Conservation (phyloP, 2,329 filamentous ascomycete genomes). For the Byssothecium circinans region DNA sequence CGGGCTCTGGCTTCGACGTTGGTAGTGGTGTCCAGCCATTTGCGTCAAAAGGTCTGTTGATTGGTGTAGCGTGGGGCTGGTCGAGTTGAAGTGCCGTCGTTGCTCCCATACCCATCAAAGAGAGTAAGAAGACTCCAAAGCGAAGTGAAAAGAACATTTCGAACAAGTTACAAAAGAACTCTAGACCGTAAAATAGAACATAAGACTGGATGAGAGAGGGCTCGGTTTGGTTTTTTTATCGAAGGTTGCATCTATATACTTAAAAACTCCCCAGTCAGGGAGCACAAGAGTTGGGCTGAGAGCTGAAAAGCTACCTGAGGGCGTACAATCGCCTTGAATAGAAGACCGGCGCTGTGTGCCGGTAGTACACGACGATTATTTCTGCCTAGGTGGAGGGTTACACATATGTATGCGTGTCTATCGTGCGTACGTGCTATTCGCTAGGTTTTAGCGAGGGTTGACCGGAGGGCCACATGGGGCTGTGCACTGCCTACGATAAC, state of each 20-base stretch:
- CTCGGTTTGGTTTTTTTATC: not conserved
- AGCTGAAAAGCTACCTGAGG: slow-evolving; percentile 1
- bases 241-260: not conserved
- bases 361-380: not conserved
- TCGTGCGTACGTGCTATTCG: not conserved
- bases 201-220: too few relatives aligned
- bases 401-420: not conserved
- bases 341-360: not conserved
- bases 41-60: slow-evolving; percentile 1
- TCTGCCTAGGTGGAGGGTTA: not conserved
- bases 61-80: slow-evolving; percentile 11
- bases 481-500: not conserved
- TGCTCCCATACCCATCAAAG: not conserved
- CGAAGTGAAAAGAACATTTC: not conserved
- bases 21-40: slow-evolving; percentile 16
- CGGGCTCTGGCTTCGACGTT: slow-evolving; percentile 6
- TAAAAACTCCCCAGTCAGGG: too few relatives aligned
- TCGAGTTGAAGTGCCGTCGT: slow-evolving; percentile 8
- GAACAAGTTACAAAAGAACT: not conserved
- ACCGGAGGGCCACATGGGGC: not conserved
- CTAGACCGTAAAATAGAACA: not conserved
- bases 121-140: not conserved
- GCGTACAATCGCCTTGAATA: not conserved
- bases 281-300: not conserved
- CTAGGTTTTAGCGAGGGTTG: not conserved